Base-by-base conservation (phyloP, 2,329 filamentous ascomycete genomes). In the Cordyceps militaris region DNA sequence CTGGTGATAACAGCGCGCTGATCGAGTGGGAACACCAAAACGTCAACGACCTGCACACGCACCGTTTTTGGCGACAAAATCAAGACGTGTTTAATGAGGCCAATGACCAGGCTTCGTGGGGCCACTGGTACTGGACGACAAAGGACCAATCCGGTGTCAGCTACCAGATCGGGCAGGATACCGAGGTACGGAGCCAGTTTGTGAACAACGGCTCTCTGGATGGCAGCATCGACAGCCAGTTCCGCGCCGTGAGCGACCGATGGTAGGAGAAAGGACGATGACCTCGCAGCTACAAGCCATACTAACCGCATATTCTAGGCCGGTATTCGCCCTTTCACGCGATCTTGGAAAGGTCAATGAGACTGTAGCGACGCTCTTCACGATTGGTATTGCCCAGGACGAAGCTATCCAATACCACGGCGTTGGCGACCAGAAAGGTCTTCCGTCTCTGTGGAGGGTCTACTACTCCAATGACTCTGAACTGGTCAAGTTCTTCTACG, bases 281-380 rank as follows among this genome's bases (percentile, higher is more conserved):
- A 10, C 8, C 40, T 3, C 0, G n/a, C 8, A 19, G 9, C 3
- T 21, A 40, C n/a, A 24, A 2, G 23, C 9, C 13, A 9, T 4
- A 10, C 42, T 34, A n/a, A 36, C 8, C 26, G 61, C 57, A 24
- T 13, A n/a, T 10, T 24, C 24, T 38, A 77, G 89, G 74, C 91
- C 91, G 0, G 88, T 94, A 0, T 95, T 96, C 71, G 90, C 87
- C 0, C 91, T 92, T 65, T 74, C 85, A 10, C 82, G 85, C 59
- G 77, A 84, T 50, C 80, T 89, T 56, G 76, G 74, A 2, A 67
- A 76, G 2, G 74, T 80, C 28, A 64, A 69, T 2, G 66, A 57
- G 30, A 66, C 66, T 3, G 67, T 73, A 6, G 77, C 74, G 14
- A 78, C 79, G 9, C 74, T 91, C 1, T 94, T 92, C 68, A 90